These are phyloP conservation scores for Mycena rosella DNA, from an alignment of 768 basidiomycete genomes.

Conservation along the genomic window DNA sequence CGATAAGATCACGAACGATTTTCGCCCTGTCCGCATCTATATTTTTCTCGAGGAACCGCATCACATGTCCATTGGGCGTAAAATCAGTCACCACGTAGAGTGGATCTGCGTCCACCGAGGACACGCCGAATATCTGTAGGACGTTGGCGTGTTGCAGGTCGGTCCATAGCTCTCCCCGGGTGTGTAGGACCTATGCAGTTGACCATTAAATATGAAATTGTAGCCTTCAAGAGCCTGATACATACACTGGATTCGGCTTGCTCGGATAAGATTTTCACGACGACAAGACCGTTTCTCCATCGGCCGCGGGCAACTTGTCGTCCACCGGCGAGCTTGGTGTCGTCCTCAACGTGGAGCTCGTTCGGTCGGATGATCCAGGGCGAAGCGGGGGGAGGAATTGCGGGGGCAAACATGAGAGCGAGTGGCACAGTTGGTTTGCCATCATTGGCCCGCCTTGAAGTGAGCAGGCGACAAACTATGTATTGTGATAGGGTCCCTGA, in stretches of 20 bases:
- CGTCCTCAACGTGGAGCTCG: conserved; percentile 24
- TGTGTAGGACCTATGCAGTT: conserved; percentile 32
- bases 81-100: conserved; percentile 38
- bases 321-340: conserved; percentile 22
- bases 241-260: conserved; percentile 27
- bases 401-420: conserved; percentile 30
- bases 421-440: neutral
- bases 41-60: conserved; percentile 37
- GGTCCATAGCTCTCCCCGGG: conserved; percentile 40
- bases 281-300: conserved; percentile 25
- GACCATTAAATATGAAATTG: conserved; percentile 1
- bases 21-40: conserved; percentile 36
- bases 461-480: neutral
- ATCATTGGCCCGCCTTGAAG: conserved; percentile 12
- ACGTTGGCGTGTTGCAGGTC: conserved; percentile 39
- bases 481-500: too few species aligned
- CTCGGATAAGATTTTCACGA: conserved; percentile 34
- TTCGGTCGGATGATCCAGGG: conserved; percentile 32
- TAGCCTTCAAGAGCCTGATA: neutral
- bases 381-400: conserved; percentile 14
- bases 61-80: conserved; percentile 37
- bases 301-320: conserved; percentile 29
- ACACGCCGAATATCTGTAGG: conserved; percentile 40
- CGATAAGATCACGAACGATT: conserved; percentile 33
- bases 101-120: conserved; percentile 40